phyloP scores from a whole-genome alignment of 345 rosid genomes.

The Triadica sebifera region DNA sequence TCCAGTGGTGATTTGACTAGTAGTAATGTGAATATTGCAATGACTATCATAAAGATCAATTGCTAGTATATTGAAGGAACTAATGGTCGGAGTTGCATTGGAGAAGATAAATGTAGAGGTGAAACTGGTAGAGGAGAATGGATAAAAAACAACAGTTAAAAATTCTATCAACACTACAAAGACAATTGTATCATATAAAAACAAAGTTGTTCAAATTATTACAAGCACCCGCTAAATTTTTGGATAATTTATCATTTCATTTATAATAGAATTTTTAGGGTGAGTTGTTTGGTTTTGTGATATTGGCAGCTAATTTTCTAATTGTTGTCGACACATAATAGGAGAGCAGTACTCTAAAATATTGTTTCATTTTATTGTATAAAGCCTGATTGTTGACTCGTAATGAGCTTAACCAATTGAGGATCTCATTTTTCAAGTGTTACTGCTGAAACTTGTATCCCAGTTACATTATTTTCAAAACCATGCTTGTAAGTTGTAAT shows the following conservation, averaged over 20 bases:
- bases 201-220: slow-evolving; percentile 18
- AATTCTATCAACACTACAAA: slow-evolving; percentile 6
- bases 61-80: slow-evolving; percentile 13
- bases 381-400: no score
- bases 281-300: slow-evolving; percentile 14
- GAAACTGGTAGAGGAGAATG: slow-evolving; percentile 24
- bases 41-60: slow-evolving; percentile 10
- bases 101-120: slow-evolving; percentile 31
- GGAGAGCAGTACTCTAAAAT: neutral
- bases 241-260: neutral
- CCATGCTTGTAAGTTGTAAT: no score
- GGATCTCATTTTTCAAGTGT: no score
- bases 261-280: slow-evolving; percentile 8
- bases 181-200: slow-evolving; percentile 18
- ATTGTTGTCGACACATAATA: neutral
- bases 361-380: neutral
- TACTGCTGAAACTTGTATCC: no score
- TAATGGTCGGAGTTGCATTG: neutral
- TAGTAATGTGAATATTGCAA: slow-evolving; percentile 6
- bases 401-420: no score
- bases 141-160: slow-evolving; percentile 18
- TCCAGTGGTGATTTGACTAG: slow-evolving; percentile 15
- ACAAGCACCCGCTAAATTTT: slow-evolving; percentile 47
- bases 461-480: no score
- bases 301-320: neutral